phyloP scores from a whole-genome alignment of 768 basidiomycete species.

The Scleroderma bovista region DNA sequence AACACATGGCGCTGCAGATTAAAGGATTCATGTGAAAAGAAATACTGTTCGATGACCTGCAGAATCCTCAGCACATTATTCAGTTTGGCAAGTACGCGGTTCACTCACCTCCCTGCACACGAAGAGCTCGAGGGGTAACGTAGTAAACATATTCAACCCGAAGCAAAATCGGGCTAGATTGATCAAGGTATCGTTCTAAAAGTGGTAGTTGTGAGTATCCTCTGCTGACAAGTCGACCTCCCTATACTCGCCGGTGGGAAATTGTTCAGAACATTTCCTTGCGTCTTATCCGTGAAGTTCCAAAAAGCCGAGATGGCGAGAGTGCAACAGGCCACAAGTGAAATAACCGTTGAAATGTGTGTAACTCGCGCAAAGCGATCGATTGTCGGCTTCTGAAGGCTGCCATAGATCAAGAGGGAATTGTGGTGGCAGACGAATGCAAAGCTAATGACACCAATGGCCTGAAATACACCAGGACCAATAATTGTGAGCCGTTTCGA shows the following conservation, averaged over 20 bases:
- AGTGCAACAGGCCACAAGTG: slow-evolving; percentile 76
- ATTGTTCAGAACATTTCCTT: slow-evolving; percentile 97
- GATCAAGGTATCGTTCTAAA: slow-evolving; percentile 77
- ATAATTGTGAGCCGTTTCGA: slow-evolving; percentile 70
- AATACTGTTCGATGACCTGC: slow-evolving; percentile 92
- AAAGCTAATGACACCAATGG: slow-evolving; percentile 96
- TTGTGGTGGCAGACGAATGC: slow-evolving; percentile 99
- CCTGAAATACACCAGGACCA: slow-evolving; percentile 81
- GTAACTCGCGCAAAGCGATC: slow-evolving; percentile 92
- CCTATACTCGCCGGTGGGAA: slow-evolving; percentile 60
- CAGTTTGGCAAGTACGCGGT: background rate
- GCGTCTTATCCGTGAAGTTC: slow-evolving; percentile 86
- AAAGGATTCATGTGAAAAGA: slow-evolving; percentile 86
- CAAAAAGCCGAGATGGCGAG: slow-evolving; percentile 84
- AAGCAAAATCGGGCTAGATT: slow-evolving; percentile 94
- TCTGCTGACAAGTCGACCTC: background rate
- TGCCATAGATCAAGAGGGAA: slow-evolving; percentile 93
- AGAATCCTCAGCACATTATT: background rate
- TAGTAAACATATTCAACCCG: slow-evolving; percentile 97
- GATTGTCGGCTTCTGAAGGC: slow-evolving; percentile 85
- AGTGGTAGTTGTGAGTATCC: slow-evolving; percentile 1
- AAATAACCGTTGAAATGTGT: slow-evolving; percentile 83
- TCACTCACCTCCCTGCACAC: slow-evolving; percentile 85
- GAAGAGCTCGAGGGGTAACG: slow-evolving; percentile 91
- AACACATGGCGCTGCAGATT: slow-evolving; percentile 80